phyloP scores from a whole-genome alignment of 148 eudicot genomes.

The Rhododendron ovatum region DNA sequence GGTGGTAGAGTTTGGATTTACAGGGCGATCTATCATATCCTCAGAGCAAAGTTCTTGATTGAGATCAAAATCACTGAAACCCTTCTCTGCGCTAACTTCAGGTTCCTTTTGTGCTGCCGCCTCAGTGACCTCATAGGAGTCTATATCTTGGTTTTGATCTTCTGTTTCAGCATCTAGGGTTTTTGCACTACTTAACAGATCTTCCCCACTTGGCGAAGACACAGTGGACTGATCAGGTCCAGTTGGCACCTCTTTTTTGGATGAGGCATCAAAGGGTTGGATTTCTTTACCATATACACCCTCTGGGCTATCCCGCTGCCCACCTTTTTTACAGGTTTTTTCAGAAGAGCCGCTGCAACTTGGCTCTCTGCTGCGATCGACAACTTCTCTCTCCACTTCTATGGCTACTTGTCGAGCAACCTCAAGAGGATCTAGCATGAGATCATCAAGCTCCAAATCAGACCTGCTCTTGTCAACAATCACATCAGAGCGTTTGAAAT shows the following conservation, averaged over 20 bases:
- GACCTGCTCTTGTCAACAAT: slow-evolving; percentile 35
- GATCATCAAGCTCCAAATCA: slow-evolving; percentile 60
- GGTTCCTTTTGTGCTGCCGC: slow-evolving; percentile 28
- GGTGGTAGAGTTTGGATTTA: slow-evolving; percentile 34
- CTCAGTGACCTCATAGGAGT: slow-evolving; percentile 47
- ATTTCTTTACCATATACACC: slow-evolving; percentile 35
- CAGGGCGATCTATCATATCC: slow-evolving; percentile 35
- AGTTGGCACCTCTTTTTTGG: slow-evolving; percentile 22
- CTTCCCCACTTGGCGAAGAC: slow-evolving; percentile 20
- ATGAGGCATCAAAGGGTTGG: slow-evolving; percentile 21
- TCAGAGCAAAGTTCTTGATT: slow-evolving; percentile 62
- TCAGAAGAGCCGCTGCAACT: slow-evolving; percentile 63
- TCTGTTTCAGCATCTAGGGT: slow-evolving; percentile 25
- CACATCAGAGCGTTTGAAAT: slow-evolving; percentile 23
- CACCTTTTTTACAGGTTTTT: slow-evolving; percentile 29
- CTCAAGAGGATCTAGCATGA: slow-evolving; percentile 75
- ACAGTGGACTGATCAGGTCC: slow-evolving; percentile 24
- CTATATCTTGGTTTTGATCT: slow-evolving; percentile 37
- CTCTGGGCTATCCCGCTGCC: slow-evolving; percentile 36
- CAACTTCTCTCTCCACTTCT: slow-evolving; percentile 83
- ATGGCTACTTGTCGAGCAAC: slow-evolving; percentile 86
- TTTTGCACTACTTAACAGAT: slow-evolving; percentile 20
- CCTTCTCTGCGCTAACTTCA: slow-evolving; percentile 33
- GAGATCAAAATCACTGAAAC: slow-evolving; percentile 52
- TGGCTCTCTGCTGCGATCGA: slow-evolving; percentile 46